Evolutionary conservation across 352 stramenopile genomes (phyloP), one percentile per base, ranked within the genome.

Genomic region (Phytophthora idaei): DNA sequence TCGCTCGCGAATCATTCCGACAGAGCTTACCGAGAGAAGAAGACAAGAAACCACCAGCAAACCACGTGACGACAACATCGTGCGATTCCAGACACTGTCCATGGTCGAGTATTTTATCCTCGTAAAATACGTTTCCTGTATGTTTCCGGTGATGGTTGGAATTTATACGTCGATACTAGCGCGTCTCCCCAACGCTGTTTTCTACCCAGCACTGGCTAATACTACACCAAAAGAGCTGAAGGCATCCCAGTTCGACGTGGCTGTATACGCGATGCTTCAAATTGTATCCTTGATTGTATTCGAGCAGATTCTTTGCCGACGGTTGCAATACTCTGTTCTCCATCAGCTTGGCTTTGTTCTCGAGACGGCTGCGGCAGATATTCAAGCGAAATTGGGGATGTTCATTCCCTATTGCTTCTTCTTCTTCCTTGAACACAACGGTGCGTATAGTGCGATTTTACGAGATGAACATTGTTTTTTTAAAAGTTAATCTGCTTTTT

Each of bases 311-410:
- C 47, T 76, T 36, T 50, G 63, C 4, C 28, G 17, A 9, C 54
- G 48, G 0, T 31, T 76, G 15, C 46, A 60, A 6, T 74, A 68
- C 17, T 61, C 64, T 3, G 45, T 64, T 2, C 32, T 74, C 12
- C 67, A 76, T 41, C 59, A 76, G 29, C 63, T 79, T 1, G 63
- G 53, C 1, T 78, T 76, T 48, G 64, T 63, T 7, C 48, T 78
- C 9, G 71, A 78, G 54, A 64, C 32, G 25, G 54, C 73, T 25
- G 45, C 47, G 2, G 31, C 45, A 7, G 60, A 74, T 44, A 63
- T 74, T 14, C 63, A 71, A 48, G 65, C 63, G 45, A 71, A 71
- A 41, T 57, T 74, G 12, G 51, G 32, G 25, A 65, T 60, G 41
- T 76, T 66, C 21, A 74, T 77, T 53, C 53, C 69, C 2, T 58